These are phyloP conservation scores for Claviceps sp. DNA, from an alignment of 2,329 filamentous ascomycete species.

Conservation along the genomic window DNA sequence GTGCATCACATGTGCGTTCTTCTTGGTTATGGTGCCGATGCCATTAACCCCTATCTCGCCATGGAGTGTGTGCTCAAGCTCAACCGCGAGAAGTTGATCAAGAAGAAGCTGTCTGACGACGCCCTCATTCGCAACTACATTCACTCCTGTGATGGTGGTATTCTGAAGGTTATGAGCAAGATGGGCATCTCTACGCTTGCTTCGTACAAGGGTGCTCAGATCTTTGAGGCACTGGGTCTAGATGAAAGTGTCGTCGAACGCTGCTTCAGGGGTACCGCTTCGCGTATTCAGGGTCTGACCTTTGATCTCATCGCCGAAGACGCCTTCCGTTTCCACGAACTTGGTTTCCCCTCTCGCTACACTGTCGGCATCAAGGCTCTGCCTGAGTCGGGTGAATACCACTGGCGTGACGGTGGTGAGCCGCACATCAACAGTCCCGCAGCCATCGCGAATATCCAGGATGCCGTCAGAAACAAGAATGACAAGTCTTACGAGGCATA, in stretches of 20 bases:
- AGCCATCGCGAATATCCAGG: constrained; percentile 92
- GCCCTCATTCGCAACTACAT: constrained; percentile 90
- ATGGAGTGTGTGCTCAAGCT: constrained; percentile 97
- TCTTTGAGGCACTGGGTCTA: constrained; percentile 89
- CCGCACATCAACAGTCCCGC: constrained; percentile 89
- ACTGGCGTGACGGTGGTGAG: constrained; percentile 95
- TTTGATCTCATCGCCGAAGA: constrained; percentile 91
- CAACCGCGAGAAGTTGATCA: constrained; percentile 82
- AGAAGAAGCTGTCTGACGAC: constrained; percentile 74
- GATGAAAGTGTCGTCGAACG: constrained; percentile 86
- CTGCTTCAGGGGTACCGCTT: constrained; percentile 89
- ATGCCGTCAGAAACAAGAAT: constrained; percentile 92
- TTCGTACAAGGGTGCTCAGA: constrained; percentile 95
- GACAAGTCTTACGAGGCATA: constrained; percentile 98
- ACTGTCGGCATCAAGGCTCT: constrained; percentile 69
- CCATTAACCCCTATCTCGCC: constrained; percentile 85
- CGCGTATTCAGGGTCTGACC: constrained; percentile 85
- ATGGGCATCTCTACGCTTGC: constrained; percentile 97
- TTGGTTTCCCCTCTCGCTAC: constrained; percentile 70
- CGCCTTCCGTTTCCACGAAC: constrained; percentile 88
- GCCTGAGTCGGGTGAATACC: constrained; percentile 88
- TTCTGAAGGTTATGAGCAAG: constrained; percentile 98
- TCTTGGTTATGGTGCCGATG: constrained; percentile 88
- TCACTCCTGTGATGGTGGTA: constrained; percentile 89
- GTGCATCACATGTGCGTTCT: constrained; percentile 99